Conservation (phyloP, 495 filamentous ascomycete species). For the Penicillium diatomitis region DNA sequence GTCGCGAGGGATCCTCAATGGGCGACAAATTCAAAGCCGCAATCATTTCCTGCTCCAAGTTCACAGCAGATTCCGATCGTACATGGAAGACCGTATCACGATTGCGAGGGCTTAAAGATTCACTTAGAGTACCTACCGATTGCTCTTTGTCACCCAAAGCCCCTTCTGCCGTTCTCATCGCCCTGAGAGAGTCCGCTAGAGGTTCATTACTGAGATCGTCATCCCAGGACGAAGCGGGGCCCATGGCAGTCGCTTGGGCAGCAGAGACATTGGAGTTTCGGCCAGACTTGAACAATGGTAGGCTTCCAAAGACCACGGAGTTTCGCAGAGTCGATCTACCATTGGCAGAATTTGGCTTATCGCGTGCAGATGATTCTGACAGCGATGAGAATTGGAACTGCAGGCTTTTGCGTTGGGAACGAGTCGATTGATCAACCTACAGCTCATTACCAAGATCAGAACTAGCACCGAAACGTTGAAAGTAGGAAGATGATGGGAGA, state of each 20-base stretch:
- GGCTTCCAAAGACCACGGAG: slow-evolving; percentile 16
- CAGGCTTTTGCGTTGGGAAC: slow-evolving; percentile 11
- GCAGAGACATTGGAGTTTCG: background rate
- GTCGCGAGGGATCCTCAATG: slow-evolving; percentile 3
- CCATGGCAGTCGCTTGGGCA: background rate
- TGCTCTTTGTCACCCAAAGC: background rate
- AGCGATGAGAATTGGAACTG: slow-evolving; percentile 12
- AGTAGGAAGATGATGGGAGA: slow-evolving; percentile 9
- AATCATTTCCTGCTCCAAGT: slow-evolving; percentile 19
- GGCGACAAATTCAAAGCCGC: slow-evolving; percentile 19
- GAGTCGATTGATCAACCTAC: slow-evolving; percentile 33
- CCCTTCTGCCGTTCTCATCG: no score
- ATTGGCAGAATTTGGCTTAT: slow-evolving; percentile 3
- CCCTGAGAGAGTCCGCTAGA: background rate
- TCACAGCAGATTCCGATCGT: slow-evolving; percentile 1
- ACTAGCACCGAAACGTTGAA: slow-evolving; percentile 10
- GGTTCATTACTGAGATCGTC: slow-evolving; percentile 2
- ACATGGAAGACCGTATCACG: background rate
- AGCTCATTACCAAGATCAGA: slow-evolving; percentile 28
- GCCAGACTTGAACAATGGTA: slow-evolving; percentile 18
- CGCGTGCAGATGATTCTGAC: slow-evolving; percentile 3
- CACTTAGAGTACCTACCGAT: background rate
- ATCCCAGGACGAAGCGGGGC: slow-evolving; percentile 2
- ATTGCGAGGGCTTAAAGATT: no score
- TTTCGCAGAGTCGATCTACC: slow-evolving; percentile 14